Conservation (phyloP, 345 rosid genomes). For the Streptanthus diversifolius region DNA sequence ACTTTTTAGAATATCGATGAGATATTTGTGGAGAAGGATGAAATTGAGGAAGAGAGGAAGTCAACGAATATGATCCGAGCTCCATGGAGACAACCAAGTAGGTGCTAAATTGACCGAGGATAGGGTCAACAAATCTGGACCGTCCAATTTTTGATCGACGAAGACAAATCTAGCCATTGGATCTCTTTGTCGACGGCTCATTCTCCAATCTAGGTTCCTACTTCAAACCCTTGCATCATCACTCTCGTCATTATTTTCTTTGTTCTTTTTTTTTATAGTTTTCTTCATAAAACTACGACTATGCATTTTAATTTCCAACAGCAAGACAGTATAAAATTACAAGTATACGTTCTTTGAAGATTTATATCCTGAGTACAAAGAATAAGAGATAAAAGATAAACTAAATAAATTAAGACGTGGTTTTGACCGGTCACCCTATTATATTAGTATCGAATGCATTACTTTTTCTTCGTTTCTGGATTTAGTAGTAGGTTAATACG, state of each 20-base stretch:
- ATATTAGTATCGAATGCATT: background rate
- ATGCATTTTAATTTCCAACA: background rate
- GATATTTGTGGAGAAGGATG: constrained; percentile 11
- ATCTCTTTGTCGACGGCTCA: constrained; percentile 19
- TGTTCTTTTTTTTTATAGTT: constrained; percentile 7
- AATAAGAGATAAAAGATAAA: background rate
- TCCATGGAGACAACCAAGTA: constrained; percentile 23
- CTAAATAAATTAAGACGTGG: background rate
- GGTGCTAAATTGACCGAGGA: constrained; percentile 29
- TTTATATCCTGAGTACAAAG: background rate
- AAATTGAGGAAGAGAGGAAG: constrained; percentile 4
- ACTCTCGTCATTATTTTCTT: constrained; percentile 24
- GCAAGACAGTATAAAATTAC: background rate
- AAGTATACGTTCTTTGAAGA: background rate
- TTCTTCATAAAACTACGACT: constrained; percentile 3
- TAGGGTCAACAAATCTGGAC: constrained; percentile 22
- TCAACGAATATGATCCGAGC: constrained; percentile 23
- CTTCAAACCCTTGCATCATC: constrained; percentile 21
- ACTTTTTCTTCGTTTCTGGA: background rate
- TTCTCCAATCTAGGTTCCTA: background rate
- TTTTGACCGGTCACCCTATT: background rate
- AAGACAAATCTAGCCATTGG: constrained; percentile 1
- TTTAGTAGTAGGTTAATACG: background rate
- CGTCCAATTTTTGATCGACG: constrained; percentile 9
- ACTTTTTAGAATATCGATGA: background rate